Conservation (phyloP, 345 rosid species). For the Salix suchowensis region DNA sequence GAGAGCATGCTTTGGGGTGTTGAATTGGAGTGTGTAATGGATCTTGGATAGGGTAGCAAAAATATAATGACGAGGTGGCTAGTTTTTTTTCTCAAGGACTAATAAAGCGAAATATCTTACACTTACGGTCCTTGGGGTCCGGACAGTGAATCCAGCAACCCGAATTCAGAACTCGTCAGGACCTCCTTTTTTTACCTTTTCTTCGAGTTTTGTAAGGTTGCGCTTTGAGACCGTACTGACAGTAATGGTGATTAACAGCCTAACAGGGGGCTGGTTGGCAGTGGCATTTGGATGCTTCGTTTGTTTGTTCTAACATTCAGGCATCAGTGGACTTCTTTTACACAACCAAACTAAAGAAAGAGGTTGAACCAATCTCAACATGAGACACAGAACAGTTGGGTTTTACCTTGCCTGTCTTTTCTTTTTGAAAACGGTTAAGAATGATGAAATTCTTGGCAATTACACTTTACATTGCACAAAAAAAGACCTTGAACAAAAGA, state of each 20-base stretch:
- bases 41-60: constrained; percentile 8
- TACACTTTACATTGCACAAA: constrained; percentile 14
- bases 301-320: too few species aligned
- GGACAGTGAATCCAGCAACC: constrained; percentile 94
- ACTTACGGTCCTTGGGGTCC: constrained; percentile 59
- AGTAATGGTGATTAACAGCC: too few species aligned
- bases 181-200: constrained; percentile 27
- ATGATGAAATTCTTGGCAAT: background rate
- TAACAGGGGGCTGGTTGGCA: too few species aligned
- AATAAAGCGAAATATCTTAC: too few species aligned
- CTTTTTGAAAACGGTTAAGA: background rate
- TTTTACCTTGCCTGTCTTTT: background rate
- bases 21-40: background rate
- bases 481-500: constrained; percentile 6
- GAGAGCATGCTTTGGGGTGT: constrained; percentile 9
- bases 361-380: too few species aligned
- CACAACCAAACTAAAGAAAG: too few species aligned
- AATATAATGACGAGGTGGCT: background rate
- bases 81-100: too few species aligned
- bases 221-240: background rate
- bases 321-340: too few species aligned
- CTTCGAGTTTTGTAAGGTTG: background rate
- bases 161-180: constrained; percentile 95
- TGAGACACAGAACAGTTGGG: too few species aligned
- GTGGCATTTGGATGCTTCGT: too few species aligned